Evolutionary conservation across 768 basidiomycete species (phyloP).

Genomic region (Podaxis carcinomalis): DNA sequence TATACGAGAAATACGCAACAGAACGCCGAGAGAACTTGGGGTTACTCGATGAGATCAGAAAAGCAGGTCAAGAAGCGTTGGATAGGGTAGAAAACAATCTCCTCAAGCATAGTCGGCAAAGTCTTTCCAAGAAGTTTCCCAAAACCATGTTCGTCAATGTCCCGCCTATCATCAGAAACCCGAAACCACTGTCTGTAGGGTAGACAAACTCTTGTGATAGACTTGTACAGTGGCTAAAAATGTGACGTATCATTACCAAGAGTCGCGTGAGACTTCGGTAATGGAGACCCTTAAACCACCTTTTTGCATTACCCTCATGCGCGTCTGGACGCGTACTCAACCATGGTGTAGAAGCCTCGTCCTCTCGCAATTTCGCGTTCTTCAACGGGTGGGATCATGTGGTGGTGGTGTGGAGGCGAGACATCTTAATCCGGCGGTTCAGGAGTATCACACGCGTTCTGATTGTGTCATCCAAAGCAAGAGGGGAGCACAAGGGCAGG

Average conservation of each 20-base stretch:
- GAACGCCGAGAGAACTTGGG: constrained; percentile 35
- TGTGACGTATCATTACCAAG: background rate
- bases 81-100: constrained; percentile 33
- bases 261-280: constrained; percentile 1
- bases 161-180: constrained; percentile 18
- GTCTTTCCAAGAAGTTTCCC: constrained; percentile 48
- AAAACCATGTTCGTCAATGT: constrained; percentile 32
- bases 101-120: constrained; percentile 44
- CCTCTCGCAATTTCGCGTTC: background rate
- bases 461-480: constrained; percentile 7
- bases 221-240: background rate
- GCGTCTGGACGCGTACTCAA: constrained; percentile 5
- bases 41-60: constrained; percentile 38
- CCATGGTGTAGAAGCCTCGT: constrained; percentile 9
- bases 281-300: background rate
- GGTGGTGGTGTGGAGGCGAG: constrained; percentile 1
- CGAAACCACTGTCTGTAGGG: background rate
- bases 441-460: constrained; percentile 1
- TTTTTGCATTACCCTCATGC: constrained; percentile 6
- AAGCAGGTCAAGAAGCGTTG: constrained; percentile 32
- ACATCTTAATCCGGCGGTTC: background rate
- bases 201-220: background rate
- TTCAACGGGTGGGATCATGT: background rate
- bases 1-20: constrained; percentile 50
- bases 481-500: background rate